Percentiles rank a stretch among this genome's conserved stretches.
phyloP scores from a whole-genome alignment of 805 yeast species.

The Candida hungchunana region DNA sequence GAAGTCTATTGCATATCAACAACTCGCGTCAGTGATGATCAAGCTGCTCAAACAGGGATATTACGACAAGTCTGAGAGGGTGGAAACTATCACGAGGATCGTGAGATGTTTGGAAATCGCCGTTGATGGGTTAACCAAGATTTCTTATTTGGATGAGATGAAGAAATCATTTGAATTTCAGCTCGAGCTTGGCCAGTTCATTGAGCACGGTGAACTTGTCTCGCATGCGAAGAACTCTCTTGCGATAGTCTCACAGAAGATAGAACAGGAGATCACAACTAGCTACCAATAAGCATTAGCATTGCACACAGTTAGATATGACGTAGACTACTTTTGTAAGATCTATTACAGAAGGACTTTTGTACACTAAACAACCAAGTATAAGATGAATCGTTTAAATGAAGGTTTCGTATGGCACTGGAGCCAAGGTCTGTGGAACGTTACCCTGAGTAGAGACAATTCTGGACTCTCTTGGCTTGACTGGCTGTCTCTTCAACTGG shows the following conservation, averaged over 20 bases:
- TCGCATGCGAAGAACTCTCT: slow-evolving; percentile 21
- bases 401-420: slow-evolving; percentile 99
- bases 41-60: slow-evolving; percentile 2
- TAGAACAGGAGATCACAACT: slow-evolving; percentile 10
- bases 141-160: slow-evolving; percentile 36
- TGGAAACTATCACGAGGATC: slow-evolving; percentile 20
- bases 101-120: slow-evolving; percentile 38
- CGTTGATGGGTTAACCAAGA: slow-evolving; percentile 40
- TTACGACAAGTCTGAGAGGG: slow-evolving; percentile 1
- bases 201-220: slow-evolving; percentile 29
- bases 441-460: slow-evolving; percentile 76
- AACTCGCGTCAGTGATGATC: slow-evolving; percentile 29
- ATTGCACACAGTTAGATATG: not conserved
- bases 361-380: slow-evolving; percentile 25
- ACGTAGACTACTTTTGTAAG: slow-evolving; percentile 2
- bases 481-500: slow-evolving; percentile 97
- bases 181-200: slow-evolving; percentile 31
- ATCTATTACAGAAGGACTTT: slow-evolving; percentile 14
- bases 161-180: slow-evolving; percentile 38
- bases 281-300: slow-evolving; percentile 1
- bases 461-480: slow-evolving; percentile 92
- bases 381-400: slow-evolving; percentile 53
- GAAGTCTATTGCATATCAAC: slow-evolving; percentile 35
- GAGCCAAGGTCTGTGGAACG: slow-evolving; percentile 96
- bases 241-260: slow-evolving; percentile 4